These are phyloP conservation scores for Aspergillus versicolor DNA, from an alignment of 2,329 filamentous ascomycete species.

Conservation along the genomic window DNA sequence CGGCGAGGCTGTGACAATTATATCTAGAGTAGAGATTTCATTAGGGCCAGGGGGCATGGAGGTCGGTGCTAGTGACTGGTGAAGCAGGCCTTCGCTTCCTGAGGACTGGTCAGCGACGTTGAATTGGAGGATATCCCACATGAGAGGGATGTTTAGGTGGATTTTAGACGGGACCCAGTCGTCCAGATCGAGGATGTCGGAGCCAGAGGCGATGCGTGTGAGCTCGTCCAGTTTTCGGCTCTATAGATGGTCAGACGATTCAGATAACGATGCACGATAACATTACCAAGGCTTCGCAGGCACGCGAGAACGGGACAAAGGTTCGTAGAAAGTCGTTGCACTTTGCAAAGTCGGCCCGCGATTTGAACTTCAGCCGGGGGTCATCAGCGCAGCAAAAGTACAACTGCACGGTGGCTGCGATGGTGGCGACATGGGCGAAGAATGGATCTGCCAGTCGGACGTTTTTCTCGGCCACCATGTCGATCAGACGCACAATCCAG, in stretches of 20 bases:
- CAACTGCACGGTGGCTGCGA: slow-evolving; percentile 54
- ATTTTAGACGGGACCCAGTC: slow-evolving; percentile 56
- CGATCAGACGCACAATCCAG: slow-evolving; percentile 56
- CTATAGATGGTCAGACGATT: slow-evolving; percentile 27
- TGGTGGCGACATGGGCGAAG: slow-evolving; percentile 52
- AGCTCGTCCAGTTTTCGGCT: slow-evolving; percentile 51
- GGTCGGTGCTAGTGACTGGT: slow-evolving; percentile 39
- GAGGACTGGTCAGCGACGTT: slow-evolving; percentile 37
- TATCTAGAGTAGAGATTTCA: slow-evolving; percentile 41
- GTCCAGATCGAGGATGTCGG: slow-evolving; percentile 47
- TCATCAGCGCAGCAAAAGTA: slow-evolving; percentile 56
- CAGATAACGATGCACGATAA: not conserved
- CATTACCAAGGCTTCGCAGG: slow-evolving; percentile 48
- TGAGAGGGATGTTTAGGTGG: slow-evolving; percentile 53
- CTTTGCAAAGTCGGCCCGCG: slow-evolving; percentile 53
- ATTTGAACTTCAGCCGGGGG: slow-evolving; percentile 51
- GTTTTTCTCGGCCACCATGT: slow-evolving; percentile 54
- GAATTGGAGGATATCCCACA: slow-evolving; percentile 55
- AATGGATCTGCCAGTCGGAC: slow-evolving; percentile 53
- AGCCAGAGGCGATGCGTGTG: slow-evolving; percentile 51
- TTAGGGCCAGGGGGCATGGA: slow-evolving; percentile 24
- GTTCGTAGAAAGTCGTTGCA: slow-evolving; percentile 51
- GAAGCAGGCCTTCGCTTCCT: slow-evolving; percentile 40
- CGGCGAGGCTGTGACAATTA: slow-evolving; percentile 53
- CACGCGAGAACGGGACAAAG: slow-evolving; percentile 50